These are phyloP conservation scores for Cornus controversa DNA, from an alignment of 148 eudicot species.

Conservation along the genomic window DNA sequence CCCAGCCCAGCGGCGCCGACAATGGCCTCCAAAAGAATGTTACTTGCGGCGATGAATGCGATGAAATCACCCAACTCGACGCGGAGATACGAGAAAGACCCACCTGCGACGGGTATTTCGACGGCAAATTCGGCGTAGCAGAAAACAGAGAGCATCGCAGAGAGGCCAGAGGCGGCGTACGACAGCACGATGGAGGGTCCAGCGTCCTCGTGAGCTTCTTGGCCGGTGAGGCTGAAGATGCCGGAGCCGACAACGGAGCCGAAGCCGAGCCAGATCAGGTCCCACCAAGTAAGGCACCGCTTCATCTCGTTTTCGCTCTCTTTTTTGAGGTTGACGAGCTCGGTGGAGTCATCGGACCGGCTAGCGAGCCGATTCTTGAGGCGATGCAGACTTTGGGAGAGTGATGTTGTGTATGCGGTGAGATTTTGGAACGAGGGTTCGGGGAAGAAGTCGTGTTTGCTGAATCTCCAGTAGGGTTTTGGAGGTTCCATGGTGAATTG, in stretches of 20 bases:
- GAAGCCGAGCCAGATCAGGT: slow-evolving; percentile 68
- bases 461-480: slow-evolving; percentile 58
- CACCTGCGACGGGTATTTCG: slow-evolving; percentile 88
- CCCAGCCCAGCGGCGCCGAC: slow-evolving; percentile 93
- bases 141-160: slow-evolving; percentile 84
- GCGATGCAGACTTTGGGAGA: slow-evolving; percentile 44
- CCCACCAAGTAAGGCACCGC: slow-evolving; percentile 80
- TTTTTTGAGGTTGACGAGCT: slow-evolving; percentile 35
- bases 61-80: slow-evolving; percentile 83
- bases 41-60: slow-evolving; percentile 87
- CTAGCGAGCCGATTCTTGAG: slow-evolving; percentile 54
- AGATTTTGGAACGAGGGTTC: slow-evolving; percentile 59
- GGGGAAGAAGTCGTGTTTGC: slow-evolving; percentile 71
- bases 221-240: slow-evolving; percentile 81
- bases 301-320: slow-evolving; percentile 49
- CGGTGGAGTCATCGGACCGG: slow-evolving; percentile 60
- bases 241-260: slow-evolving; percentile 94
- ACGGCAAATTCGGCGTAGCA: slow-evolving; percentile 89
- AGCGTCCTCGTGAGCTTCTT: slow-evolving; percentile 65
- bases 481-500: slow-evolving; percentile 4
- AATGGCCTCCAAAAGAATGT: slow-evolving; percentile 75
- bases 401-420: slow-evolving; percentile 47
- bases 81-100: slow-evolving; percentile 82
- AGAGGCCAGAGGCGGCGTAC: slow-evolving; percentile 74
- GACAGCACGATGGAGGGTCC: slow-evolving; percentile 81